Base-by-base conservation (phyloP, 345 rosid species). In the Melaleuca alternifolia region DNA sequence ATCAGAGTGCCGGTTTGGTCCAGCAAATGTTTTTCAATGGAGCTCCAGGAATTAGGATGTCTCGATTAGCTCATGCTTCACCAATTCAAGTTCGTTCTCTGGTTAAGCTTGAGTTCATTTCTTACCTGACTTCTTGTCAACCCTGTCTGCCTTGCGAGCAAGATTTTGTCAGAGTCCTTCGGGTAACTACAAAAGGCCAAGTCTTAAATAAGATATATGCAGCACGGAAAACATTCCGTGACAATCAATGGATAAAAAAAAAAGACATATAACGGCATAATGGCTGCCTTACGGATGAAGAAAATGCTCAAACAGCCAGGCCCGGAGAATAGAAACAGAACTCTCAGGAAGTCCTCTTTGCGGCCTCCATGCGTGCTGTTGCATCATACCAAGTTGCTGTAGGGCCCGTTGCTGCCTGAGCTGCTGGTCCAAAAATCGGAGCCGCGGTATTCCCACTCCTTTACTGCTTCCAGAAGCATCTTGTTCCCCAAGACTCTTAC, bases 241-340 rank as follows among this genome's bases (percentile, higher is more conserved):
- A 57, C 44, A 14, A 33, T 51, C 21, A 6, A 84, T 33, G 44
- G 28, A 54, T 10, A 51, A 86, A 57, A 54, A 8, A 61, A 87
- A 61, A 30, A 57, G 50, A 10, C 23, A 37, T 28, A 56, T 50
- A 30, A 83, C 28, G 54, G 84, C 82, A 52, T 51, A 50, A 37
- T n/a, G 56, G 50, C 46, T 79, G 85, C 89, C 89, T 91, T 95
- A 97, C 99, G 99, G 99, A 62, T 97, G 98, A 87, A 97, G 99
- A 88, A 97, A 96, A 94, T 97, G 99, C 93, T 97, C 99, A 53
- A 97, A 97, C 41, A 97, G 93, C 99, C 99, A 96, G 84, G 99
- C 98, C 20, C 99, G 99, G 87, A 97, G 99, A 85, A 95, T 77
- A 37, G 98, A 92, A 85, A 97, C 98, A 57, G 99, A 95, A 85